Base-by-base conservation (phyloP, 495 filamentous ascomycete species). In the Rusavskia elegans region DNA sequence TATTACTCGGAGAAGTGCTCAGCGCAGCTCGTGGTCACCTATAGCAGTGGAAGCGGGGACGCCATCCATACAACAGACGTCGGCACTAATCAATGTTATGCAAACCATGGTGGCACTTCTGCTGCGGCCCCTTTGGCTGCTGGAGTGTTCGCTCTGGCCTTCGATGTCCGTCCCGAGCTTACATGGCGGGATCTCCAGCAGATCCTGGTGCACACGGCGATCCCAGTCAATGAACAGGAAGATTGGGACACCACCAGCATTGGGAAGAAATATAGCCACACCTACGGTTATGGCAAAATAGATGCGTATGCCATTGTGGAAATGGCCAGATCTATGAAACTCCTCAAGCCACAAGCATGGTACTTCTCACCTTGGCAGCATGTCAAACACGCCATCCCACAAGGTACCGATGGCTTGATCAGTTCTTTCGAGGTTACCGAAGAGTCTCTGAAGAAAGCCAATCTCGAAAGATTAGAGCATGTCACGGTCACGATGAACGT, bases 401-500 rank as follows among this genome's bases (percentile, higher is more conserved):
- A 98, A 65, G 93, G 93, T 8, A 75, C 84, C 35, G 64, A 83
- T 54, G 92, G 92, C 9, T 68, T 98, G 37, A 74, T 83, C 9
- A 85, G 85, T 50, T 72, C 69, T 25, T 92, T 89, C 57, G 77
- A 83, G 38, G 80, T 97, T 46, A 95, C 85, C 11, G 60, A 73
- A 36, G 76, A 85, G 11, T 83, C 85, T 72, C 68, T 95, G 19
- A 73, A 81, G 56, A 70, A 78, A 16, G 89, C 90, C 45, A 98
- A 98, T 61, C 64, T 98, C 10, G 84, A 81, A 59, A 75, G 81
- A 10, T 57, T 98, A 17, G 92, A 98, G 66, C 92, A 98, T 69
- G 83, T 98, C 52, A 95, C 89, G 35, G 82, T 98, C 44, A 97
- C 89, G 2, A 98, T 97, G 90, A 98, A 98, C 60, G 73, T 95